phyloP scores from a whole-genome alignment of 75 land plant species.

The Azolla pinnata region DNA sequence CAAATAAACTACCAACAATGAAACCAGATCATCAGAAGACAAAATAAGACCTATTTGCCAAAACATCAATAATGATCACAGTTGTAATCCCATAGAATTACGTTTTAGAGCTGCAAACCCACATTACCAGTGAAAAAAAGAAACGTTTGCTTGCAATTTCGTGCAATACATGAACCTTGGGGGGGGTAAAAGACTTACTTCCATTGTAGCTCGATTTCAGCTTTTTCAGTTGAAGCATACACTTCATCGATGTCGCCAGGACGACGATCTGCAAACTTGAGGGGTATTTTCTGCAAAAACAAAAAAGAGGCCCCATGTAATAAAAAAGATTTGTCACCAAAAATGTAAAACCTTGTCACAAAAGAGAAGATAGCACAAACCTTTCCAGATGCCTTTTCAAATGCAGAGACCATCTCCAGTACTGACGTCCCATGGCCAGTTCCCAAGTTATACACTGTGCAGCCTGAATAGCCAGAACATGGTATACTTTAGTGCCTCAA shows the following conservation, averaged over 20 bases:
- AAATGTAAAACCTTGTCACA: background rate
- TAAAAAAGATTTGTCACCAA: background rate
- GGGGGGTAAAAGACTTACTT: conserved; percentile 30
- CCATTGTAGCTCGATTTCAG: conserved; percentile 64
- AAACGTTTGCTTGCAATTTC: too few species aligned
- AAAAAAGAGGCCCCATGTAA: too few species aligned
- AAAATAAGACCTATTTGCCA: too few species aligned
- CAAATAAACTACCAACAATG: too few species aligned
- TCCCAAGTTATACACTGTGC: conserved; percentile 71
- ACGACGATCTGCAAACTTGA: conserved; percentile 42
- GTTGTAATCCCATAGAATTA: too few species aligned
- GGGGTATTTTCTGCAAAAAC: conserved; percentile 60
- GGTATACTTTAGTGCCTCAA: too few species aligned
- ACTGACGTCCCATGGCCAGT: conserved; percentile 83
- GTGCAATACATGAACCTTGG: too few species aligned
- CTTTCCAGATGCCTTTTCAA: conserved; percentile 87
- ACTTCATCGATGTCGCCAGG: conserved; percentile 69
- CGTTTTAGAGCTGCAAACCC: too few species aligned
- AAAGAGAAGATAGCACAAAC: conserved; percentile 16
- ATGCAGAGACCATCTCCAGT: conserved; percentile 81
- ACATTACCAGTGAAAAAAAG: too few species aligned
- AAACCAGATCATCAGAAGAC: too few species aligned
- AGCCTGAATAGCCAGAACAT: too few species aligned
- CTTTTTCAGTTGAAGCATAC: conserved; percentile 71
- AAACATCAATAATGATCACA: too few species aligned